Conservation (phyloP, 306 rosid species). For the Glycine soja region DNA sequence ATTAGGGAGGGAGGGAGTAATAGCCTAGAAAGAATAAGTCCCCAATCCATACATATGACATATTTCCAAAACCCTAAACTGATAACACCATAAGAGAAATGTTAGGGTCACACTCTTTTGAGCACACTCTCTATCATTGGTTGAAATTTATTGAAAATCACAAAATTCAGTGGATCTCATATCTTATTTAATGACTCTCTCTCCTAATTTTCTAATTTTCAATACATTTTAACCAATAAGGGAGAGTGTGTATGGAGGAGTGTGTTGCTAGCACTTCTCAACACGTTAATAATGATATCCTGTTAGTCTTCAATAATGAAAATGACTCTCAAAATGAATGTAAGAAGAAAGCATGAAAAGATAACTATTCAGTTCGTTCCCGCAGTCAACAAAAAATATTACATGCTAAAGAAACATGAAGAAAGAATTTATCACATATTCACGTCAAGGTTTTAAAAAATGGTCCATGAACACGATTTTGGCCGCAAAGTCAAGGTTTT, state of each 20-base stretch:
- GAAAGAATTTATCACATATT: background rate
- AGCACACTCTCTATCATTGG: no score
- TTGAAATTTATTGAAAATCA: no score
- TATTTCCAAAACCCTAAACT: constrained; percentile 2
- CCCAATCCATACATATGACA: background rate
- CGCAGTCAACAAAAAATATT: background rate
- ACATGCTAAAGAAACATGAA: no score
- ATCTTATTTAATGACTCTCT: no score
- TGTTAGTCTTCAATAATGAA: background rate
- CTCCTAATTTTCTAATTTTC: no score
- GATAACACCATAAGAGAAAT: background rate
- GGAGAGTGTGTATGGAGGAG: no score
- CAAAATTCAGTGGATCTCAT: no score
- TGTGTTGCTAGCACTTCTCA: no score
- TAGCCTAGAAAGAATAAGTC: constrained; percentile 10
- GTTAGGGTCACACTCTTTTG: no score
- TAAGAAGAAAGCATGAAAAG: constrained; percentile 25
- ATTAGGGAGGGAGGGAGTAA: no score
- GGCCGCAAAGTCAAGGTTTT: background rate
- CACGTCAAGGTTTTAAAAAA: background rate
- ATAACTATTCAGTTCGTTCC: background rate
- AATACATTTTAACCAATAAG: no score
- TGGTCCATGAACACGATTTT: background rate
- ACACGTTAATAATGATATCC: background rate
- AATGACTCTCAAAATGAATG: background rate